Percentiles rank a stretch among this genome's conserved stretches.
Evolutionary conservation across 1,139 yeast species (phyloP).

Genomic region (Yamadazyma aaseri): DNA sequence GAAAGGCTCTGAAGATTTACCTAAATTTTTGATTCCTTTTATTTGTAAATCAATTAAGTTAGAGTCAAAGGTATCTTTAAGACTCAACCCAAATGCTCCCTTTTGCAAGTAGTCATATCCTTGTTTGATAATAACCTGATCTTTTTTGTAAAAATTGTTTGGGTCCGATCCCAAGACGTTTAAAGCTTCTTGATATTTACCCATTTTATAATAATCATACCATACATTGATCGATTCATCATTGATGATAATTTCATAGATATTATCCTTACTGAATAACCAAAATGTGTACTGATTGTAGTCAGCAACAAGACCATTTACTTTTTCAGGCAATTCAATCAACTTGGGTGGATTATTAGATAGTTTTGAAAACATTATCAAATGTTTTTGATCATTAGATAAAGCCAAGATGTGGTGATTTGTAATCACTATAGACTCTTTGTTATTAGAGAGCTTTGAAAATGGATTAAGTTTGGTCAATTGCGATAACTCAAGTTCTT

Average conservation of each 20-base stretch:
- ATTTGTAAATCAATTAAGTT: conserved; percentile 27
- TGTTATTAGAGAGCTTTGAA: conserved; percentile 7
- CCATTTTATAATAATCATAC: conserved; percentile 63
- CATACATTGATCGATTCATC: conserved; percentile 77
- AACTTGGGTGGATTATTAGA: conserved; percentile 16
- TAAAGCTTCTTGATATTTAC: conserved; percentile 70
- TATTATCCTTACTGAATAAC: conserved; percentile 19
- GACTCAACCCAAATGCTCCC: conserved; percentile 41
- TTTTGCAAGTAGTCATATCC: conserved; percentile 56
- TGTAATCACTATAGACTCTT: conserved; percentile 18
- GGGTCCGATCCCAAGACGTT: conserved; percentile 28
- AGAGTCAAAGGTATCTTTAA: conserved; percentile 15
- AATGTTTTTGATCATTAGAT: conserved; percentile 13
- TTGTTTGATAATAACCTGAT: conserved; percentile 58
- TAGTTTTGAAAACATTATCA: conserved; percentile 27
- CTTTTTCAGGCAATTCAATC: conserved; percentile 28
- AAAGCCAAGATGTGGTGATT: conserved; percentile 27
- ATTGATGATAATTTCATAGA: conserved; percentile 55
- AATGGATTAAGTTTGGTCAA: conserved; percentile 15
- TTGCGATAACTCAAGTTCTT: conserved; percentile 25
- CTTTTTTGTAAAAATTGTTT: conserved; percentile 26
- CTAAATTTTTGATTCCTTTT: conserved; percentile 64
- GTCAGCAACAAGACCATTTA: conserved; percentile 64
- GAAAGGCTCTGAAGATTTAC: conserved; percentile 64
- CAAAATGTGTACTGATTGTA: conserved; percentile 31